Percentiles rank a stretch among this genome's conserved stretches.
phyloP scores from a whole-genome alignment of 2,329 filamentous ascomycete species.

The Didymella sp. region DNA sequence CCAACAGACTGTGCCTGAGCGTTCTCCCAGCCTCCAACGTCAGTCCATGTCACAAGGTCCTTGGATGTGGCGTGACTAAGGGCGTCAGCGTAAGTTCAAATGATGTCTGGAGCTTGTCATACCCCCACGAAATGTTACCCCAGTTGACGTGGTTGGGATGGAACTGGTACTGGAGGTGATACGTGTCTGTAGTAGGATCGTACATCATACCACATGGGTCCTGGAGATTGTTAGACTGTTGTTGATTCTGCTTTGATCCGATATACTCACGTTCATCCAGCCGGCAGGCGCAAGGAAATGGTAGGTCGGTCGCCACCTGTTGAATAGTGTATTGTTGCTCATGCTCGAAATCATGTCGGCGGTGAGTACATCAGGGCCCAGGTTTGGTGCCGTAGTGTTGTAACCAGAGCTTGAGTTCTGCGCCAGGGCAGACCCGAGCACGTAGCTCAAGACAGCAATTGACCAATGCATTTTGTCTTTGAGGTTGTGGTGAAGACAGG shows the following conservation, averaged over 20 bases:
- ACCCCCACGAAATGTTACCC: constrained; percentile 55
- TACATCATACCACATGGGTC: constrained; percentile 61
- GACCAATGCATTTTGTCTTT: constrained; percentile 35
- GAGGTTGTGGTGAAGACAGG: constrained; percentile 2
- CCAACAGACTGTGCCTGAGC: constrained; percentile 50
- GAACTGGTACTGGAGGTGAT: constrained; percentile 63
- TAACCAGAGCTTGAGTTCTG: constrained; percentile 22
- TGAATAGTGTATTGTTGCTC: constrained; percentile 59
- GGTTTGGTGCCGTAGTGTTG: constrained; percentile 9
- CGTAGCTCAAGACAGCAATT: constrained; percentile 32
- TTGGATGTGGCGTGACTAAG: constrained; percentile 62
- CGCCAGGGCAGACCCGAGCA: constrained; percentile 34
- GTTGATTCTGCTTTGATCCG: neutral
- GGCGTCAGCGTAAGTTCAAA: constrained; percentile 36
- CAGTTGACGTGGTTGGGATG: constrained; percentile 57
- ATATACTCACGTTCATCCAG: constrained; percentile 54
- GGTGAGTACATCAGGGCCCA: constrained; percentile 37
- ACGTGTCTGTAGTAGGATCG: constrained; percentile 56
- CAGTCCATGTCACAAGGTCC: constrained; percentile 57
- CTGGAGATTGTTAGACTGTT: constrained; percentile 32
- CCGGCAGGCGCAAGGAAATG: constrained; percentile 58
- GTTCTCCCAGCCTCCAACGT: constrained; percentile 57
- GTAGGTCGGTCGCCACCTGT: constrained; percentile 55
- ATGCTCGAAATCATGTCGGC: constrained; percentile 38
- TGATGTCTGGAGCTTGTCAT: neutral